Evolutionary conservation across 2,329 filamentous ascomycete genomes (phyloP), one percentile per base, ranked within the genome.

Genomic region (Cordyceps javanica): DNA sequence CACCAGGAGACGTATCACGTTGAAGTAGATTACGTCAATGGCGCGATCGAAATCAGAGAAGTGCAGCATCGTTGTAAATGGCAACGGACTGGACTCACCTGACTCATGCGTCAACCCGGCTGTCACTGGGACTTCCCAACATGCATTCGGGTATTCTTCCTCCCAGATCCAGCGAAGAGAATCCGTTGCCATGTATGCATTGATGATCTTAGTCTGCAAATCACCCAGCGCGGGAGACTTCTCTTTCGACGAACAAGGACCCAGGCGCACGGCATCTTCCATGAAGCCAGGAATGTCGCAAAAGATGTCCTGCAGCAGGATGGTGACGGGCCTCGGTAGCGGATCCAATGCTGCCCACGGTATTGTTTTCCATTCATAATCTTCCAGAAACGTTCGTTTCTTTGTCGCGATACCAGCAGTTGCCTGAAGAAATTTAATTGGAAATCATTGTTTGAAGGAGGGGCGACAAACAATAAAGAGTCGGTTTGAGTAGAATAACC

Each of bases 301-400:
- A 25, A 61, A 61, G 11, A 58, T 46, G 14, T 61, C 60, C 36
- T 60, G 59, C 10, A 60, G 38, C 34, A 59, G 19, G n/a, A 57
- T 59, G 7, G 59, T 57, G 5, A 59, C 30, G 3, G 55, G 53
- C 23, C 49, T 52, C 19, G 48, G 51, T 11, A 46, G 32, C 3
- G 60, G 49, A 2, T 51, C 48, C 7, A 36, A 51, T 19, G 45
- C 7, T 11, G 38, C 48, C 39, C 53, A 59, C n/a, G 56, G 53
- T 2, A 34, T 32, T 7, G 9, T 26, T 13, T 61, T 60, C 60
- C 59, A 61, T 11, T 57, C 34, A 14, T 58, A 3, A 8, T 42
- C 34, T 38, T 60, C 55, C 42, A 60, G 26, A 28, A 59, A 60
- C 3, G 51, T 57, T 2, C 53, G 55, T 30, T 51, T 55, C 30